phyloP scores from a whole-genome alignment of 208 protist species.

The Leishmania amazonensis region DNA sequence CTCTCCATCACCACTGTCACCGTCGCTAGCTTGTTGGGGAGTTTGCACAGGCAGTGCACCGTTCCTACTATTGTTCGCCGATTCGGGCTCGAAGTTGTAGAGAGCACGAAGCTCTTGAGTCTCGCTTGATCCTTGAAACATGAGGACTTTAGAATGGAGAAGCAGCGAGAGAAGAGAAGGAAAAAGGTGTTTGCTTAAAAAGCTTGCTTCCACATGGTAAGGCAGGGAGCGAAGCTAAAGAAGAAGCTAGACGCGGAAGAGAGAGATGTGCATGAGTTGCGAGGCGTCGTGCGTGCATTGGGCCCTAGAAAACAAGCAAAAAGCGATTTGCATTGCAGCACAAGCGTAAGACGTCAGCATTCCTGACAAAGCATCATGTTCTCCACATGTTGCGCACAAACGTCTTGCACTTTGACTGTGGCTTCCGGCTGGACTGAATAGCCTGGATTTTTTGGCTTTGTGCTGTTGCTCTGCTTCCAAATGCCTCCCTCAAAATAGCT shows the following conservation, averaged over 20 bases:
- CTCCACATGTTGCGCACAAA: background rate
- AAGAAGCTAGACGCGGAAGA: background rate
- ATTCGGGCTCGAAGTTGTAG: slow-evolving; percentile 51
- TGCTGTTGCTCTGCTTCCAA: background rate
- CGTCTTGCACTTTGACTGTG: too few species aligned
- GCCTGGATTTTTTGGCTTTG: background rate
- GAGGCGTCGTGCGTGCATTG: too few species aligned
- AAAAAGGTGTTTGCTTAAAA: background rate
- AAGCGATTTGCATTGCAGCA: background rate
- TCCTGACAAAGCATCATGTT: background rate
- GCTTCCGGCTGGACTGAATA: background rate
- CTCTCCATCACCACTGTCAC: slow-evolving; percentile 7
- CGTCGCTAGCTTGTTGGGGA: background rate
- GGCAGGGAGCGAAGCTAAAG: background rate
- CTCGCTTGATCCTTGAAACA: slow-evolving; percentile 27
- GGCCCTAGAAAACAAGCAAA: background rate
- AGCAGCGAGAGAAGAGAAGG: background rate
- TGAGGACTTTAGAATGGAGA: background rate
- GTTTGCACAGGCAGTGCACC: background rate
- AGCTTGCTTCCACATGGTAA: background rate
- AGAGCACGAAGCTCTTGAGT: slow-evolving; percentile 33
- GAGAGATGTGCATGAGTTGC: background rate
- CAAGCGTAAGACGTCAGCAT: background rate
- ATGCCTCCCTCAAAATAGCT: background rate
- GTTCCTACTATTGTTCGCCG: slow-evolving; percentile 5